Evolutionary conservation across 495 filamentous ascomycete species (phyloP), one percentile per base, ranked within the genome.

Genomic region (Aspergillus taichungensis): DNA sequence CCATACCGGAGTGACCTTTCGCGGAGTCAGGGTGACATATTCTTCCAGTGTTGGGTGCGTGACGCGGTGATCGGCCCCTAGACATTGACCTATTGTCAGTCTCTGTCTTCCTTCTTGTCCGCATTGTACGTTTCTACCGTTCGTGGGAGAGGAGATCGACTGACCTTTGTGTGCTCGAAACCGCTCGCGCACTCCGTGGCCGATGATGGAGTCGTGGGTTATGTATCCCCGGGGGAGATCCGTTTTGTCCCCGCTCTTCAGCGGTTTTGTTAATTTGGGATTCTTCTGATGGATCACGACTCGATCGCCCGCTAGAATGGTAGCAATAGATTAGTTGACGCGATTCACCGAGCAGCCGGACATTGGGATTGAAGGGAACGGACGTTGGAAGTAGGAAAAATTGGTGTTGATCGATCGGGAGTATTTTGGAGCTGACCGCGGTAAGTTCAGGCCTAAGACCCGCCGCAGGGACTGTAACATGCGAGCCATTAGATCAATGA

Each of bases 1-100:
- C 56, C 79, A 53, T 68, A 85, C 83, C 49, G 85, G 85, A 40
- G 85, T 88, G 13, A 88, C 84, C 8, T 80, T 50, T 14, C 86
- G 71, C 46, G 76, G 76, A 31, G 74, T 79, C 30, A 78, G 56
- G 8, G 72, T 64, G 27, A 87, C 75, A 56, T 88, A 88, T 62
- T 88, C 82, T 35, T 78, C 82, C 11, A 89, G 60, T 1, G 80
- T 82, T 6, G 85, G 84, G 32, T 74, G 71, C 28, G 73, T 73
- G 29, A 84, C 58, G 47, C 80, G 70, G 45, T 74, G 76, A 13
- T 70, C 62, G 1, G 54, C 53, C 8, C 73, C 73, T 73, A 27
- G 11, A 44, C 12, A 12, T 34, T 34, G 7, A 12, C 24, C 18
- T 31, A 29, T 28, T 13, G 30, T 53, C 30, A 59, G 42, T 24